A percentile compares a stretch with the other conserved stretches of the same genome.
Evolutionary conservation across 257 asterid species (phyloP).

Genomic region (Galeopsis tetrahit): DNA sequence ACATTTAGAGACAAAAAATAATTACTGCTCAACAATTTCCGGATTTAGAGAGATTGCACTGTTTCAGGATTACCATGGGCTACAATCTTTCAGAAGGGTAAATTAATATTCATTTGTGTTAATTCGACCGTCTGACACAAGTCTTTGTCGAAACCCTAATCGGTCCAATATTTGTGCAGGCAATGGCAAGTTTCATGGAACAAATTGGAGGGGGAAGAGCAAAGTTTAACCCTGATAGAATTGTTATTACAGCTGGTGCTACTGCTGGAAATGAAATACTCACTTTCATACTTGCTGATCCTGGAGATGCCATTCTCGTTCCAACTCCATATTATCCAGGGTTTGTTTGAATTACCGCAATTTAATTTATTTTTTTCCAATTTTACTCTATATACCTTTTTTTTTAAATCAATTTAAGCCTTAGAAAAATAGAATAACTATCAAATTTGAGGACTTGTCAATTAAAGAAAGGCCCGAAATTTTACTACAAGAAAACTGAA

Average conservation of each 20-base stretch:
- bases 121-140: too few relatives aligned
- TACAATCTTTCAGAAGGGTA: constrained; percentile 66
- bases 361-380: too few relatives aligned
- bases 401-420: too few relatives aligned
- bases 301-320: constrained; percentile 82
- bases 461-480: too few relatives aligned
- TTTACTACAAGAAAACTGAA: too few relatives aligned
- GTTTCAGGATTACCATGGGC: constrained; percentile 97
- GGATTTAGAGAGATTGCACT: constrained; percentile 81
- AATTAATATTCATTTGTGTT: not conserved
- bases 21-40: constrained; percentile 21
- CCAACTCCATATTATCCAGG: constrained; percentile 99
- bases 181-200: constrained; percentile 93
- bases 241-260: constrained; percentile 94
- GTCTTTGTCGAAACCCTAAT: too few relatives aligned
- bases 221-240: constrained; percentile 69
- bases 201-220: constrained; percentile 83
- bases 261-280: constrained; percentile 88
- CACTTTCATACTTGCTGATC: constrained; percentile 81
- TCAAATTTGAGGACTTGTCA: too few relatives aligned
- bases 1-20: constrained; percentile 39
- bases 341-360: constrained; percentile 34
- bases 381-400: too few relatives aligned
- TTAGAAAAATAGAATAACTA: too few relatives aligned
- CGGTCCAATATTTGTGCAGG: constrained; percentile 40